A percentile compares a stretch with the other conserved stretches of the same genome.
These are phyloP conservation scores for Diaporthe ilicicola DNA, from an alignment of 2,329 filamentous ascomycete species.

Conservation along the genomic window DNA sequence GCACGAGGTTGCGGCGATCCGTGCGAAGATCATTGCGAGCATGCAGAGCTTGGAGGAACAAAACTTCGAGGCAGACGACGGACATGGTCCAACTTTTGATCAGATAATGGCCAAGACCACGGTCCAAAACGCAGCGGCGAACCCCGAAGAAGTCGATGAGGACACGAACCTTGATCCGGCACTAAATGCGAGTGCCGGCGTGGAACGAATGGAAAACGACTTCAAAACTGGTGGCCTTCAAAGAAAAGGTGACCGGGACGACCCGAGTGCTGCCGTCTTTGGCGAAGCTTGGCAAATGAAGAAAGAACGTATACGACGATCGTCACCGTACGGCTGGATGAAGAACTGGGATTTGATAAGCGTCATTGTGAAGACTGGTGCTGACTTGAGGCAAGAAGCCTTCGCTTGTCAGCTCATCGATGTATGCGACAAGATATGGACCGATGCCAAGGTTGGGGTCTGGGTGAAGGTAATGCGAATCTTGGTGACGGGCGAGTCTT, in stretches of 20 bases:
- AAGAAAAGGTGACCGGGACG: conserved; percentile 82
- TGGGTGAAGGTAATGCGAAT: conserved; percentile 92
- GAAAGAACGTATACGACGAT: conserved; percentile 83
- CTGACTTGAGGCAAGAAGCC: conserved; percentile 83
- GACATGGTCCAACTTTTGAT: conserved; percentile 79
- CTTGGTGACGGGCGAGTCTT: conserved; percentile 84
- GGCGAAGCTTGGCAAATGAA: conserved; percentile 88
- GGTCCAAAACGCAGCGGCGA: conserved; percentile 56
- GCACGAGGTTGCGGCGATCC: conserved; percentile 83
- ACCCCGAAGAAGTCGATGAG: conserved; percentile 62
- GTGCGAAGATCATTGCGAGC: conserved; percentile 87
- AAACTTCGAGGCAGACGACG: conserved; percentile 79
- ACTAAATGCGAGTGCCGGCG: conserved; percentile 76
- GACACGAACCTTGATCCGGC: conserved; percentile 59
- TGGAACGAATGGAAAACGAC: conserved; percentile 89
- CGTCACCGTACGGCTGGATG: conserved; percentile 85
- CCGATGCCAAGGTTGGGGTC: conserved; percentile 77
- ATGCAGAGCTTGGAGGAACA: conserved; percentile 90
- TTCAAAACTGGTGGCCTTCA: conserved; percentile 86
- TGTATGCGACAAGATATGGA: conserved; percentile 84
- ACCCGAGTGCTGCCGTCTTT: conserved; percentile 86
- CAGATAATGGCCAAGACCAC: conserved; percentile 80
- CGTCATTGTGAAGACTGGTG: conserved; percentile 88
- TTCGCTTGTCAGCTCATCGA: conserved; percentile 87
- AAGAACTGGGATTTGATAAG: conserved; percentile 89